These are phyloP conservation scores for Claviceps sp. DNA, from an alignment of 2,329 filamentous ascomycete genomes.

Conservation along the genomic window DNA sequence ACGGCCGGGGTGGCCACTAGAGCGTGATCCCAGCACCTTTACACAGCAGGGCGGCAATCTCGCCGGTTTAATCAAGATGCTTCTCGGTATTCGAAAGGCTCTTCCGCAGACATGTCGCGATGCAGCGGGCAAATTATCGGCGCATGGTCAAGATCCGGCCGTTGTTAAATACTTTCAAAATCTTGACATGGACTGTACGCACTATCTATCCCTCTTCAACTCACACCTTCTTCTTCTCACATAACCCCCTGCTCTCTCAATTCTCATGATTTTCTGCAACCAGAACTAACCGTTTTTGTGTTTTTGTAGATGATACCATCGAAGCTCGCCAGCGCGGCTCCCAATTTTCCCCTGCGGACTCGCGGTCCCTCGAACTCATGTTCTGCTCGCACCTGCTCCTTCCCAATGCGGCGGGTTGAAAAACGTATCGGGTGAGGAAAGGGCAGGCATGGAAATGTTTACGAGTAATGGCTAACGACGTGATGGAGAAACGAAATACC, in stretches of 20 bases:
- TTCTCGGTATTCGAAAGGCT: constrained; percentile 45
- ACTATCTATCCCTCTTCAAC: not conserved
- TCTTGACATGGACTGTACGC: constrained; percentile 45
- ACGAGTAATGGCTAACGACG: constrained; percentile 18
- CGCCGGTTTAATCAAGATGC: constrained; percentile 45
- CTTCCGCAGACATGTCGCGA: constrained; percentile 38
- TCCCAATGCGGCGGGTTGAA: constrained; percentile 15
- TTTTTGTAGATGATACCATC: constrained; percentile 18
- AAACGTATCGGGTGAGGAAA: not conserved
- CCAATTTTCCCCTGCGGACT: constrained; percentile 35
- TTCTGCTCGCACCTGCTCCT: constrained; percentile 36
- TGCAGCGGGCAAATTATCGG: constrained; percentile 33
- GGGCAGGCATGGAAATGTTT: not conserved
- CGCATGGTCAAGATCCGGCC: constrained; percentile 31
- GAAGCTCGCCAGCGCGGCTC: constrained; percentile 35
- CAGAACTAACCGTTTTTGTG: too few relatives aligned
- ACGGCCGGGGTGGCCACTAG: constrained; percentile 46
- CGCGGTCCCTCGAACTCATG: constrained; percentile 35
- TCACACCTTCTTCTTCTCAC: too few relatives aligned
- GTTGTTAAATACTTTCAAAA: constrained; percentile 40
- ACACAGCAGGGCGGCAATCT: constrained; percentile 46
- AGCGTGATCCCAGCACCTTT: constrained; percentile 40
- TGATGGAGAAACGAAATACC: constrained; percentile 13
- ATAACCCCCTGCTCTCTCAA: not conserved
- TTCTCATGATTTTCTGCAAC: not conserved